Evolutionary conservation across 2,329 filamentous ascomycete species (phyloP).

Genomic region (Pseudogymnoascus sp.): DNA sequence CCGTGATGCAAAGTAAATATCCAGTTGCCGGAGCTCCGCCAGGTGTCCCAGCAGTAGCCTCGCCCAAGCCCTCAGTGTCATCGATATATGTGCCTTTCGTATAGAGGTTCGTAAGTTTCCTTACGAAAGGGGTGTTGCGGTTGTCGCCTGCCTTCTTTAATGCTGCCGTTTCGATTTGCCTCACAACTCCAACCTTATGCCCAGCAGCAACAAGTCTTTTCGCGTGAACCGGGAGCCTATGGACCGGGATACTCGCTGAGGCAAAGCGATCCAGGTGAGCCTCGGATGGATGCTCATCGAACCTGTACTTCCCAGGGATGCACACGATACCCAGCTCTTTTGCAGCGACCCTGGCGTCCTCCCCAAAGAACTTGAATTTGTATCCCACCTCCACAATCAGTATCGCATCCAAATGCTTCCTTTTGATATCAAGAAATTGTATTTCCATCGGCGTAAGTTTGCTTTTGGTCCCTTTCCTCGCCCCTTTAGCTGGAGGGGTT

Average conservation of each 20-base stretch:
- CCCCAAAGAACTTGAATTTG: conserved; percentile 95
- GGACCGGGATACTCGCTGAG: conserved; percentile 89
- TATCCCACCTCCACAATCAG: conserved; percentile 94
- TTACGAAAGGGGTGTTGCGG: conserved; percentile 80
- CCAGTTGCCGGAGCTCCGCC: conserved; percentile 59
- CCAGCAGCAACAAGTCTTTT: conserved; percentile 87
- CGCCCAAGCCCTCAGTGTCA: conserved; percentile 73
- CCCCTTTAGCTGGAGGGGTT: conserved; percentile 41
- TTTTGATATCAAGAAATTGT: conserved; percentile 90
- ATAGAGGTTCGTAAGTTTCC: conserved; percentile 92
- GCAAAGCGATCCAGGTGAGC: conserved; percentile 88
- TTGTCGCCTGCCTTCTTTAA: conserved; percentile 94
- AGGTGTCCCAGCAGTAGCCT: conserved; percentile 41
- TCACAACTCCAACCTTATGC: conserved; percentile 90
- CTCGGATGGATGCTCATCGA: conserved; percentile 89
- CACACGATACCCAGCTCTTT: conserved; percentile 92
- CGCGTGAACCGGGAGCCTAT: conserved; percentile 84
- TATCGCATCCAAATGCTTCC: conserved; percentile 79
- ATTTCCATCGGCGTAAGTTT: conserved; percentile 93
- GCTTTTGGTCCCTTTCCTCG: conserved; percentile 63
- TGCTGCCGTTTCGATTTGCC: conserved; percentile 90
- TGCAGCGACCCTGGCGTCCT: conserved; percentile 81
- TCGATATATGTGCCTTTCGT: conserved; percentile 98
- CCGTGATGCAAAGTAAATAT: conserved; percentile 89
- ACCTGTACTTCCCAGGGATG: conserved; percentile 89